Base-by-base conservation (phyloP, 345 rosid species). In the Balakata baccata region DNA sequence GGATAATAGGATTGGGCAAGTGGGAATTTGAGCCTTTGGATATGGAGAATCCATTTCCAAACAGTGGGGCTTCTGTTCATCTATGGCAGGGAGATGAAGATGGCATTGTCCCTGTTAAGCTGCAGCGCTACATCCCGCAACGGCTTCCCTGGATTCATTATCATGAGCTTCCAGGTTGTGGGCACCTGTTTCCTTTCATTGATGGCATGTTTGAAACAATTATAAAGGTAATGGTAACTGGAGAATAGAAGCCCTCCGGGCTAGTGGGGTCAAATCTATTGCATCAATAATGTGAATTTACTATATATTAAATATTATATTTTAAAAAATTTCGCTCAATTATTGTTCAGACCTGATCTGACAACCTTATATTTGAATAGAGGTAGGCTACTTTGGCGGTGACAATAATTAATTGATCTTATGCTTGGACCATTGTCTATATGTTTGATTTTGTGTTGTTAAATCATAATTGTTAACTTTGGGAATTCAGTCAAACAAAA, bases 1-100 rank as follows among this genome's bases (percentile, higher is more conserved):
- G 46, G 45, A 63, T 14, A 20, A 4, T 78, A 25, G 77, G 41
- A 20, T 68, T 73, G 37, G 77, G 77, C 20, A 39, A 47, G 18
- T 78, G 81, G 81, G 77, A 73, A 46, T 78, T 78, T 45, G 77
- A 73, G 60, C 81, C 81, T 20, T 43, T 63, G 77, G 81, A 73
- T 43, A 29, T 78, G 20, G 70, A 68, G 25, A 68, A 73, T 56
- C 77, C 74, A 8, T 78, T 73, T 64, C 70, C 81, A 38, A 16
- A 78, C 43, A 46, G 69, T 14, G 77, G 68, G 69, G 74, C 65
- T 41, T 62, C 74, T 11, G 77, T 78, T 52, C 81, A 73, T 56
- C 23, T 73, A 63, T 73, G 81, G 81, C 81, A 78, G 7, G 81
- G 81, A 29, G 77, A 78, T 46, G 74, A 73, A 62, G 77, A 78